These are phyloP conservation scores for Suillus occidentalis DNA, from an alignment of 768 basidiomycete genomes.

Conservation along the genomic window DNA sequence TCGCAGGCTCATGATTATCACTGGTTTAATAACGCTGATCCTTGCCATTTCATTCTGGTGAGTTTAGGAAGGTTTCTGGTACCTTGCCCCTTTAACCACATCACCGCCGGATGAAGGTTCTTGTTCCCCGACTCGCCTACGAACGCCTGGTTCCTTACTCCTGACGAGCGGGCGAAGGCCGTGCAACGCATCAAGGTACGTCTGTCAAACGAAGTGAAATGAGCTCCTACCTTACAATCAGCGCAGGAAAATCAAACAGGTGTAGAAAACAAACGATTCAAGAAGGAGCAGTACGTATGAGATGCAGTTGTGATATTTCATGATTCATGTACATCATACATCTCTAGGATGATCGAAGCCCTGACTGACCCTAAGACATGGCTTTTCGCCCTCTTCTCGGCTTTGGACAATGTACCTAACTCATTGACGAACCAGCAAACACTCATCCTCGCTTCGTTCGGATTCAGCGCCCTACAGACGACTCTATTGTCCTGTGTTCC, in stretches of 20 bases:
- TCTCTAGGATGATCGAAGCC: slow-evolving; percentile 56
- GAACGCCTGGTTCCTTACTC: slow-evolving; percentile 64
- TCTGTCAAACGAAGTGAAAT: neutral
- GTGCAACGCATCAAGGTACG: slow-evolving; percentile 57
- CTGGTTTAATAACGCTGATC: slow-evolving; percentile 52
- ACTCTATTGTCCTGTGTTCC: slow-evolving; percentile 64
- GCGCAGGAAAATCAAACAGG: slow-evolving; percentile 65
- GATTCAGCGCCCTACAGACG: slow-evolving; percentile 58
- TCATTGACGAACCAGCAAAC: slow-evolving; percentile 57
- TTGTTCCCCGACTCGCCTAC: slow-evolving; percentile 70
- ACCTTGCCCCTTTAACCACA: neutral
- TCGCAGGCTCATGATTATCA: slow-evolving; percentile 61
- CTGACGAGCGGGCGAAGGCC: slow-evolving; percentile 52
- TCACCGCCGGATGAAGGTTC: slow-evolving; percentile 36
- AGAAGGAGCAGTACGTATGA: slow-evolving; percentile 61
- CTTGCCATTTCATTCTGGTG: slow-evolving; percentile 54
- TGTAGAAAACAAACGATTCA: slow-evolving; percentile 73
- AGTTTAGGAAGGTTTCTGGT: slow-evolving; percentile 10
- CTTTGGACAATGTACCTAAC: slow-evolving; percentile 56
- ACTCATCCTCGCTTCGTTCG: slow-evolving; percentile 63
- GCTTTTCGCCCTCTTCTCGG: slow-evolving; percentile 64
- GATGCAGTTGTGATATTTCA: neutral
- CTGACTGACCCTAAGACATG: slow-evolving; percentile 64
- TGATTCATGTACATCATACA: too few relatives aligned
- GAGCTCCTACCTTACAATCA: neutral